Conservation (phyloP, 192 early-diverging fungal genomes). For the Coemansia sp. region DNA sequence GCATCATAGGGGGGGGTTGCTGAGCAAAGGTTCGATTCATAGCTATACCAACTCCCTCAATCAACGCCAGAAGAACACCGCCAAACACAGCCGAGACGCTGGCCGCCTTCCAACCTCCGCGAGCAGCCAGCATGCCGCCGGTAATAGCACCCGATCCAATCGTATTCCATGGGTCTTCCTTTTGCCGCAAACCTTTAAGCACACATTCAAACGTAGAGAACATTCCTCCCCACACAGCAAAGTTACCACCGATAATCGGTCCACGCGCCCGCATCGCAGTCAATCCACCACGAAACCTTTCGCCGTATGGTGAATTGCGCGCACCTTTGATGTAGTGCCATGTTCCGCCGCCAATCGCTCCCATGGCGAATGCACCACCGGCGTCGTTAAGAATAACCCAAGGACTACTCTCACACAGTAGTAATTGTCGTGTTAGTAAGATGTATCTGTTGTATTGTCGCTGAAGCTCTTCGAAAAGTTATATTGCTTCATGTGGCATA, state of each 20-base stretch:
- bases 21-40: conserved; percentile 68
- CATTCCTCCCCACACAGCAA: conserved; percentile 99
- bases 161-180: conserved; percentile 99
- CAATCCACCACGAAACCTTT: conserved; percentile 84
- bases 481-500: background rate
- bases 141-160: conserved; percentile 93
- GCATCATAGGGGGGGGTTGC: conserved; percentile 56
- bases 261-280: conserved; percentile 89
- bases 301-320: conserved; percentile 95
- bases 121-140: conserved; percentile 90
- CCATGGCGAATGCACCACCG: conserved; percentile 92
- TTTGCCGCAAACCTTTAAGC: conserved; percentile 88
- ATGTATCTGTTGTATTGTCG: background rate
- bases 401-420: conserved; percentile 52
- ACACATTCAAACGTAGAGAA: conserved; percentile 98
- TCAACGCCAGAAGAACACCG: conserved; percentile 87
- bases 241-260: conserved; percentile 95
- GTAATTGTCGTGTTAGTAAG: background rate
- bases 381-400: conserved; percentile 85
- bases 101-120: conserved; percentile 74
- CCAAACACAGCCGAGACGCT: conserved; percentile 87
- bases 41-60: conserved; percentile 91
- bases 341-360: conserved; percentile 90
- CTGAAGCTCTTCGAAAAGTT: background rate
- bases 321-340: conserved; percentile 99